Percentiles rank a stretch among this genome's conserved stretches.
These are phyloP conservation scores for Elongisporangium prolatum DNA, from an alignment of 352 stramenopile species.

Conservation along the genomic window DNA sequence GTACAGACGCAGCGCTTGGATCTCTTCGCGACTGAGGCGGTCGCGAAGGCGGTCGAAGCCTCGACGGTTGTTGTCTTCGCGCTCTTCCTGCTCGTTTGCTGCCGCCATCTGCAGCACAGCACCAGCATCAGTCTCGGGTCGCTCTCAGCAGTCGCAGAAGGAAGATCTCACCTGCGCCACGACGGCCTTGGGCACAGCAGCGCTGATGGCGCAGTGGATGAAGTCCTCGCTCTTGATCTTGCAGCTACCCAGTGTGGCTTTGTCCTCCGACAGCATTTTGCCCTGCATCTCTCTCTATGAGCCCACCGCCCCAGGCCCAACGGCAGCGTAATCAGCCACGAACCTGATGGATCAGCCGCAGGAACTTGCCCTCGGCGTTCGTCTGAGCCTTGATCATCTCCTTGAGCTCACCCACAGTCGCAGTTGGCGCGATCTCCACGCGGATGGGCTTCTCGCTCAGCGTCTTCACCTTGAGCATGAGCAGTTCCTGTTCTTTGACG, in stretches of 20 bases:
- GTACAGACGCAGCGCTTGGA: slow-evolving; percentile 79
- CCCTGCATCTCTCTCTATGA: slow-evolving; percentile 17
- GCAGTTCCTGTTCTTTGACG: slow-evolving; percentile 44
- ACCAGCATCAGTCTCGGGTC: background rate
- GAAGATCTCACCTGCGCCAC: slow-evolving; percentile 66
- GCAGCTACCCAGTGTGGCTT: slow-evolving; percentile 61
- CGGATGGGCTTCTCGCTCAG: slow-evolving; percentile 81
- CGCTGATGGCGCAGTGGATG: slow-evolving; percentile 83
- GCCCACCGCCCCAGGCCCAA: background rate
- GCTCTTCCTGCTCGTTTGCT: slow-evolving; percentile 41
- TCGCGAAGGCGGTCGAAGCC: slow-evolving; percentile 80
- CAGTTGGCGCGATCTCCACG: slow-evolving; percentile 61
- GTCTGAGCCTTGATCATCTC: slow-evolving; percentile 70
- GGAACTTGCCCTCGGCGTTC: slow-evolving; percentile 77
- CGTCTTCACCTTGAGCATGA: slow-evolving; percentile 83
- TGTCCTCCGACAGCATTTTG: slow-evolving; percentile 86
- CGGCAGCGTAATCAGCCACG: background rate
- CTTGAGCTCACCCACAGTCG: slow-evolving; percentile 67
- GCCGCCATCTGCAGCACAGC: slow-evolving; percentile 14
- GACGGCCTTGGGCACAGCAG: slow-evolving; percentile 66
- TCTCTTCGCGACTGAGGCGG: slow-evolving; percentile 79
- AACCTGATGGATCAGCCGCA: slow-evolving; percentile 80
- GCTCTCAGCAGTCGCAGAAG: background rate
- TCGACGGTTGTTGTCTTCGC: slow-evolving; percentile 53
- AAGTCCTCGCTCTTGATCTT: slow-evolving; percentile 83